A percentile compares a stretch with the other conserved stretches of the same genome.
phyloP scores from a whole-genome alignment of 768 basidiomycete genomes.

The Hortiboletus campestris region DNA sequence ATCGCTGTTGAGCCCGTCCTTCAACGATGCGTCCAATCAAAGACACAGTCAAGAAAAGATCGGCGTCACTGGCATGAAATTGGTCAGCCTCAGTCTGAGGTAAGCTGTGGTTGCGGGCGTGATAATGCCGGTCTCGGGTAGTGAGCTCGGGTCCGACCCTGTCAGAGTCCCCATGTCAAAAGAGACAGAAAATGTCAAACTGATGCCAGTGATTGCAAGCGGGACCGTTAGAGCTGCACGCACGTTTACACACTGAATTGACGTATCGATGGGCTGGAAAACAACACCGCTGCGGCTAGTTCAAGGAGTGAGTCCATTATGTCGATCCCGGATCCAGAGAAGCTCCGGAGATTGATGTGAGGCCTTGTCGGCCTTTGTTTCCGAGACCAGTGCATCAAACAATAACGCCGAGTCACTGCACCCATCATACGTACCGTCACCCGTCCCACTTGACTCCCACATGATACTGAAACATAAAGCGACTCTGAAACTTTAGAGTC shows the following conservation, averaged over 20 bases:
- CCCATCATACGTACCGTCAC: not conserved
- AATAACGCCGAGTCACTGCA: not conserved
- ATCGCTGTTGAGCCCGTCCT: too few relatives aligned
- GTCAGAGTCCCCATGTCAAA: too few relatives aligned
- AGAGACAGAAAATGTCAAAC: not conserved
- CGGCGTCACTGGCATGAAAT: too few relatives aligned
- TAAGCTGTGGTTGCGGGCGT: not conserved
- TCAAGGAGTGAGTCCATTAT: not conserved
- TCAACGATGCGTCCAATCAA: too few relatives aligned
- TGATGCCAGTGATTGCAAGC: too few relatives aligned
- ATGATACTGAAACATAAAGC: constrained; percentile 15
- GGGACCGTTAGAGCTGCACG: too few relatives aligned
- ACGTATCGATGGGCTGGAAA: too few relatives aligned
- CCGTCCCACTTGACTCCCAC: not conserved
- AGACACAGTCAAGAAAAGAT: too few relatives aligned
- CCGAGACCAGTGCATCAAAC: not conserved
- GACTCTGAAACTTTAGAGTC: not conserved
- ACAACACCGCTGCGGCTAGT: too few relatives aligned
- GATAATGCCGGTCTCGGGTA: not conserved
- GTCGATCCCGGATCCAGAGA: not conserved
- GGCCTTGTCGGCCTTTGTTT: not conserved
- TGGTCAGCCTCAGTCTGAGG: too few relatives aligned
- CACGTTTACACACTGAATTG: not conserved
- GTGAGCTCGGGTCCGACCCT: not conserved
- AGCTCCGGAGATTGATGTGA: not conserved